A percentile compares a stretch with the other conserved stretches of the same genome.
Conservation (phyloP, 352 stramenopile genomes). For the Salisapilia sapeloensis region DNA sequence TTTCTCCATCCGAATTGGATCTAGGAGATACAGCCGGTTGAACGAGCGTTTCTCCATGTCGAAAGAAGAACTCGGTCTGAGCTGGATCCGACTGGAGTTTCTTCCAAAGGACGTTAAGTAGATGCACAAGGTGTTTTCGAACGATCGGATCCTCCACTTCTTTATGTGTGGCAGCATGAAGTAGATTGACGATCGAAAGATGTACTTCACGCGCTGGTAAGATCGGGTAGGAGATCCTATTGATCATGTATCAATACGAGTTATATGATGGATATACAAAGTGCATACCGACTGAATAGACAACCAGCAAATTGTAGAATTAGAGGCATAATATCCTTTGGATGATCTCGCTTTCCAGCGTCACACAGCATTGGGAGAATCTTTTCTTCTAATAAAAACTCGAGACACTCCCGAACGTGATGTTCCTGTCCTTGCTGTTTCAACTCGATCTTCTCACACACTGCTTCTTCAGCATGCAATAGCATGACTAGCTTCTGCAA, state of each 20-base stretch:
- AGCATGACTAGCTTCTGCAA: conserved; percentile 75
- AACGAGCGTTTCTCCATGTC: conserved; percentile 33
- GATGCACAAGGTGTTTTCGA: conserved; percentile 63
- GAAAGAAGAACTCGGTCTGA: conserved; percentile 80
- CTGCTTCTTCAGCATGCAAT: conserved; percentile 73
- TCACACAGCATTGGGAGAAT: conserved; percentile 68
- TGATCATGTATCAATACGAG: not conserved
- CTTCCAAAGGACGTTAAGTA: conserved; percentile 76
- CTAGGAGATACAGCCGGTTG: not conserved
- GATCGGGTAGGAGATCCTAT: conserved; percentile 64
- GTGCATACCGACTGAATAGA: conserved; percentile 34
- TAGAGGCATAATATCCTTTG: conserved; percentile 73
- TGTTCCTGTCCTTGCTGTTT: conserved; percentile 14
- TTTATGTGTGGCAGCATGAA: conserved; percentile 56
- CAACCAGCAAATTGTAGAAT: conserved; percentile 68
- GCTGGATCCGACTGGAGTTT: conserved; percentile 69
- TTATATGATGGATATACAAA: no score
- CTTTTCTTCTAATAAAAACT: conserved; percentile 75
- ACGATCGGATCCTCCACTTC: conserved; percentile 73
- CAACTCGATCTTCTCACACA: conserved; percentile 48
- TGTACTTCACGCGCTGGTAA: conserved; percentile 66
- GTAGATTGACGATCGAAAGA: conserved; percentile 62
- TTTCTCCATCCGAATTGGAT: conserved; percentile 14
- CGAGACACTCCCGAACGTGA: conserved; percentile 43
- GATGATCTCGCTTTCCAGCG: conserved; percentile 43